Evolutionary conservation across 176 grass and related monocot genomes (phyloP), one percentile per base, ranked within the genome.

Genomic region (Ensete glaucum): DNA sequence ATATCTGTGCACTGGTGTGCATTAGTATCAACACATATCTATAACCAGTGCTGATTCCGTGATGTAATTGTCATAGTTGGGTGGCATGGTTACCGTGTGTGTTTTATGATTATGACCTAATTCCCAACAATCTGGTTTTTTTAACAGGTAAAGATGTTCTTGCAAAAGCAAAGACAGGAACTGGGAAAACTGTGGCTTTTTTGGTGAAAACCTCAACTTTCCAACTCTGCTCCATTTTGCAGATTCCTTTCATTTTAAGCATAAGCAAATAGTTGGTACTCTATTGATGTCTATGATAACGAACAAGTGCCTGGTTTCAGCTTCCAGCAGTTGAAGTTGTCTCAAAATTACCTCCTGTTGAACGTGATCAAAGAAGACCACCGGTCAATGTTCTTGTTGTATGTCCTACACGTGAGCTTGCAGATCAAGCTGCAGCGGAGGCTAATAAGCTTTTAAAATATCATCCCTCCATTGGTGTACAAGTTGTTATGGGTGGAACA

Each of bases 151-250:
- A 82, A 68, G 95, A 98, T 85, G 90, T 98, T 84, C 95, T 98
- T 87, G 95, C 90, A 76, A 98, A 98, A 85, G 95, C 95, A 69
- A 98, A 98, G 80, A 94, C 90, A 52, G 95, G 95, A 76, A 98
- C 95, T 69, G 94, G 95, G 58, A 98, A 98, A 89, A 98, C 90
- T 54, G 88, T 98, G 74, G 90, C 88, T 62, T 98, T 98, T 93
- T 81, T 98, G 95, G 90, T 98, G 16, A 26, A 52, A 52, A 76
- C 20, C 17, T 50, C 17, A 21, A 5, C 9, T 55, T 64, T 24
- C 10, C 17, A 14, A 50, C 9, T 70, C 67, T 70, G 29, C 67
- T 43, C 21, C 17, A 9, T 43, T 43, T 20, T 52, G 26, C 22
- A 65, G 63, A 65, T 65, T 26, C 10, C 14, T 26, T 65, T 21